Evolutionary conservation across 805 yeast genomes (phyloP).

Genomic region (Metschnikowia anglica): DNA sequence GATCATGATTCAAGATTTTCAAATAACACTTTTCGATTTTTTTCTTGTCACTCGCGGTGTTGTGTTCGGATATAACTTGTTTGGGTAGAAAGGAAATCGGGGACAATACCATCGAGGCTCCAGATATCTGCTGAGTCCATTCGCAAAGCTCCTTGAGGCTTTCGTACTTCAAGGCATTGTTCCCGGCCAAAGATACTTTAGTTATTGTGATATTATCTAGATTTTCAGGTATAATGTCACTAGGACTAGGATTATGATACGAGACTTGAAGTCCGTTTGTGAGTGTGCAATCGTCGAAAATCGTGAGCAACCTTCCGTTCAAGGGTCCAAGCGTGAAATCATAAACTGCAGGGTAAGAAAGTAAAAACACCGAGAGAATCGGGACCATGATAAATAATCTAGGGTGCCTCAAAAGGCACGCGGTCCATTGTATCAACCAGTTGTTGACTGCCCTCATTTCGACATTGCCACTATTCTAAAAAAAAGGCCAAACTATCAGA

Average conservation of each 20-base stretch:
- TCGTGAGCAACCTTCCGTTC: slow-evolving; percentile 20
- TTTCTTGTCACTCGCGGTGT: slow-evolving; percentile 1
- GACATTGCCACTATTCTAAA: slow-evolving; percentile 3
- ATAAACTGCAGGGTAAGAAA: slow-evolving; percentile 38
- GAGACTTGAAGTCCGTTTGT: slow-evolving; percentile 2
- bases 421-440: slow-evolving; percentile 19
- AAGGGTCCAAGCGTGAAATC: slow-evolving; percentile 31
- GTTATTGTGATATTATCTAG: slow-evolving; percentile 1
- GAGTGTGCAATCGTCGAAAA: slow-evolving; percentile 8
- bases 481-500: background rate
- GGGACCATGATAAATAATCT: slow-evolving; percentile 31
- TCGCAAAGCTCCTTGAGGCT: slow-evolving; percentile 9
- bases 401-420: slow-evolving; percentile 28
- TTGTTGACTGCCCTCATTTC: slow-evolving; percentile 17
- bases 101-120: slow-evolving; percentile 13
- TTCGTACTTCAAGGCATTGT: slow-evolving; percentile 13
- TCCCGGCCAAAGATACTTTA: slow-evolving; percentile 9
- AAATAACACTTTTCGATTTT: slow-evolving; percentile 17
- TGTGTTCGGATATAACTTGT: background rate
- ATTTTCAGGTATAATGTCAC: background rate
- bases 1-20: slow-evolving; percentile 28
- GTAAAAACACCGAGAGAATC: slow-evolving; percentile 28
- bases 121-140: slow-evolving; percentile 10
- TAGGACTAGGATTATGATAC: background rate
- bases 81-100: slow-evolving; percentile 14